phyloP scores from a whole-genome alignment of 148 eudicot species.

The Fagopyrum homotropicum region DNA sequence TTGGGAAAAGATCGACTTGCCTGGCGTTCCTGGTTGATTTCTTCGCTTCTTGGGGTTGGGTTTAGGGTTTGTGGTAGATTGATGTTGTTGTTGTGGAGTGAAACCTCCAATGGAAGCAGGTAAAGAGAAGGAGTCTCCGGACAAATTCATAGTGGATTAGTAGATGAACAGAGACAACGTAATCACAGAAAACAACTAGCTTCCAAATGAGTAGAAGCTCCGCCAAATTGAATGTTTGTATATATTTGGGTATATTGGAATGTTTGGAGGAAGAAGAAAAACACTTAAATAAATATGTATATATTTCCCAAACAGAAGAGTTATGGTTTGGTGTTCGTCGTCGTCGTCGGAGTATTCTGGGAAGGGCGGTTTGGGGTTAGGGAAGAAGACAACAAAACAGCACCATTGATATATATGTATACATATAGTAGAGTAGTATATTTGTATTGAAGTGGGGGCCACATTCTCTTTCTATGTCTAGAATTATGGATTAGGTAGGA shows the following conservation, averaged over 20 bases:
- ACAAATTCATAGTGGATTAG: conserved; percentile 17
- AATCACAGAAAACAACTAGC: conserved; percentile 23
- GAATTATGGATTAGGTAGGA: conserved; percentile 20
- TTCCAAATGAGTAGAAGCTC: conserved; percentile 27
- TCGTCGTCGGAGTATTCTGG: not conserved
- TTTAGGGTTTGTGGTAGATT: conserved; percentile 15
- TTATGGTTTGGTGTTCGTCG: not conserved
- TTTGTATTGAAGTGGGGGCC: too few relatives aligned
- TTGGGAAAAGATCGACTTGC: conserved; percentile 23
- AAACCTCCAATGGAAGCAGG: conserved; percentile 31
- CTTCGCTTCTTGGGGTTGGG: conserved; percentile 54
- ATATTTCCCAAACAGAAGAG: conserved; percentile 4
- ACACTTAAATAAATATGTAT: not conserved
- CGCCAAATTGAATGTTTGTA: conserved; percentile 28
- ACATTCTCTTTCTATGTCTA: too few relatives aligned
- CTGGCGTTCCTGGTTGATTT: conserved; percentile 77
- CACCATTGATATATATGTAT: not conserved
- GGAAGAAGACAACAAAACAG: conserved; percentile 46
- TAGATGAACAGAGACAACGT: not conserved
- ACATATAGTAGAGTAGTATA: not conserved
- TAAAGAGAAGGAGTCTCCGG: conserved; percentile 34
- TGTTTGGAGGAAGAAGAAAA: conserved; percentile 18
- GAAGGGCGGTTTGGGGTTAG: conserved; percentile 20
- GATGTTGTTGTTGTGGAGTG: conserved; percentile 9
- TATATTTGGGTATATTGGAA: conserved; percentile 33